These are phyloP conservation scores for Delonix regia DNA, from an alignment of 306 rosid species.

Conservation along the genomic window DNA sequence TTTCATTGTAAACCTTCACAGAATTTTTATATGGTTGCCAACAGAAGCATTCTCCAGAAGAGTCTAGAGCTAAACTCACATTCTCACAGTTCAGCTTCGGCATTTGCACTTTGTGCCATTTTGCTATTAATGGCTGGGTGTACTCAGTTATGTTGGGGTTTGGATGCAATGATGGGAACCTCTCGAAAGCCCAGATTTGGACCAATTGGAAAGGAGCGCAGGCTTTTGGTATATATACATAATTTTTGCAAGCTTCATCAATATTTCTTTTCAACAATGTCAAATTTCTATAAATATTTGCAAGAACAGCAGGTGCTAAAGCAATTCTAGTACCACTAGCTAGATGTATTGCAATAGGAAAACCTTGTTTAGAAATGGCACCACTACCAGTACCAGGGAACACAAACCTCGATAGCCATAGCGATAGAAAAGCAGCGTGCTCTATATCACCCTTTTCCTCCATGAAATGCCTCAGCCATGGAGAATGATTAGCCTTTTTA, in stretches of 20 bases:
- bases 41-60: conserved; percentile 31
- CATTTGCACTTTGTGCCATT: conserved; percentile 39
- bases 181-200: conserved; percentile 62
- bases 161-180: conserved; percentile 41
- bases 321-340: conserved; percentile 56
- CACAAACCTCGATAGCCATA: conserved; percentile 62
- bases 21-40: conserved; percentile 64
- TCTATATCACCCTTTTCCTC: conserved; percentile 40
- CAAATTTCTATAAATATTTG: conserved; percentile 47
- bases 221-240: not conserved
- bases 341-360: conserved; percentile 47
- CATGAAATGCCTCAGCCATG: conserved; percentile 57
- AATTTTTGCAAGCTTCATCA: conserved; percentile 30
- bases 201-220: conserved; percentile 55
- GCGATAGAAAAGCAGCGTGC: conserved; percentile 51
- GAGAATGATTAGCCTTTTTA: conserved; percentile 17
- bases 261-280: conserved; percentile 10
- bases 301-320: conserved; percentile 57
- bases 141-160: not conserved
- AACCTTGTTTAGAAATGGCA: not conserved
- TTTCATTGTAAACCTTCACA: no score
- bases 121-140: conserved; percentile 37
- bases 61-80: conserved; percentile 11
- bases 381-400: conserved; percentile 43
- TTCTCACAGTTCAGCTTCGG: not conserved